Base-by-base conservation (phyloP, 768 basidiomycete genomes). In the Lactarius quietus region DNA sequence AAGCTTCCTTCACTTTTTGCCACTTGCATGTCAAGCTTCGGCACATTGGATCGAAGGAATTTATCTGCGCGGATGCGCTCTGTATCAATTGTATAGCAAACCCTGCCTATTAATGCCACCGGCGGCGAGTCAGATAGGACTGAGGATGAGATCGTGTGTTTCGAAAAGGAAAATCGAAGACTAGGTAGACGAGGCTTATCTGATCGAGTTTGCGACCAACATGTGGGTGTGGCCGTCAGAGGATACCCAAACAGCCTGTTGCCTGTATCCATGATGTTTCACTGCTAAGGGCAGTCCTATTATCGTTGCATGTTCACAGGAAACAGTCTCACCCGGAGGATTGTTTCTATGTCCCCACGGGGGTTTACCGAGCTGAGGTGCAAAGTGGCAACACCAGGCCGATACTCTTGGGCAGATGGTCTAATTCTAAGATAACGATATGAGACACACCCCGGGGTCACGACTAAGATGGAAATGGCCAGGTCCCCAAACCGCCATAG, bases 71-170 rank as follows among this genome's bases (percentile, higher is more conserved):
- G 65, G 65, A 48, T 45, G 61, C 41, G 31, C 41, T 58, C 39
- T 29, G 38, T 58, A 23, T 52, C n/a, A 45, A 52, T 26, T 58
- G 43, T n/a, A 57, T 52, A 33, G 35, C 10, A 58, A 14, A 62
- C 51, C 51, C 15, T 57, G n/a, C 61, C 51, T 58, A 66, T 62
- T 57, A 62, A 57, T 66, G 61, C 60, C 43, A 62, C 61, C 65
- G 55, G 65, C 53, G 61, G 36, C 14, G 33, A n/a, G 31, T 66
- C 56, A 28, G 60, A 57, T 51, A 23, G n/a, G 28, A 51, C 54
- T 41, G 45, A 29, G 38, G 62, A 53, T 29, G 17, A 23, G 9
- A 20, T 52, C 31, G 39, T 35, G 52, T 43, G n/a, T 57, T 64
- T 57, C 45, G 23, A 45, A 48, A 62, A 53, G 57, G 61, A 59